phyloP scores from a whole-genome alignment of 2,329 filamentous ascomycete genomes.

The Capronia coronata region DNA sequence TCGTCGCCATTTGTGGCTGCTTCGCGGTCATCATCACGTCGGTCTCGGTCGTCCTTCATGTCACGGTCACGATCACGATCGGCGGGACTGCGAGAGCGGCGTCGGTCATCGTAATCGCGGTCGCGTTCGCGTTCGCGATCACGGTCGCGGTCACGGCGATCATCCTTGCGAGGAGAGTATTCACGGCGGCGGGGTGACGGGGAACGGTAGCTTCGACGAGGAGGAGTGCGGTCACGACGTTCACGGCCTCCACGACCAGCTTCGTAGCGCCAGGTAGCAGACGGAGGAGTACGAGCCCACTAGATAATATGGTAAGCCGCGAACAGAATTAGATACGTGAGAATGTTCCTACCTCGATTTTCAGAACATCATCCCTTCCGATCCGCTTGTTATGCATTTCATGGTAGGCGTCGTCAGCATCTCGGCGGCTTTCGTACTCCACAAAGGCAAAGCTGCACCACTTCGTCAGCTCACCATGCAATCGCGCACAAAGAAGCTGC shows the following conservation, averaged over 20 bases:
- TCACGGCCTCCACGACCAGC: slow-evolving; percentile 46
- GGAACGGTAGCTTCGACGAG: slow-evolving; percentile 64
- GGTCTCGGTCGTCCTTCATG: slow-evolving; percentile 61
- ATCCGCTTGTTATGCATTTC: slow-evolving; percentile 99
- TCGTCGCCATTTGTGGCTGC: slow-evolving; percentile 79
- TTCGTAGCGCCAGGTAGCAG: slow-evolving; percentile 97
- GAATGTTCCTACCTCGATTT: slow-evolving; percentile 73
- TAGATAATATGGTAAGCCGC: slow-evolving; percentile 36
- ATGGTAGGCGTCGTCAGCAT: slow-evolving; percentile 97
- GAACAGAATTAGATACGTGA: background rate
- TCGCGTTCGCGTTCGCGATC: slow-evolving; percentile 54
- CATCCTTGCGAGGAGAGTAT: slow-evolving; percentile 83
- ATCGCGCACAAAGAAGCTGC: slow-evolving; percentile 29
- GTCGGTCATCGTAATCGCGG: slow-evolving; percentile 48
- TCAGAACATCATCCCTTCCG: slow-evolving; percentile 87
- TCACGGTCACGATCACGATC: slow-evolving; percentile 57
- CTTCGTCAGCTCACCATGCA: slow-evolving; percentile 29
- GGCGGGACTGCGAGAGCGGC: slow-evolving; percentile 63
- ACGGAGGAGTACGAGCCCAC: slow-evolving; percentile 98
- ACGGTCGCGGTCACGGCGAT: slow-evolving; percentile 71
- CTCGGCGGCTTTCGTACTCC: slow-evolving; percentile 95
- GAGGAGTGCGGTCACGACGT: slow-evolving; percentile 64
- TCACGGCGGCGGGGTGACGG: slow-evolving; percentile 57
- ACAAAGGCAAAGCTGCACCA: slow-evolving; percentile 80
- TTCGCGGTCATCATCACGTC: slow-evolving; percentile 64